Percentiles rank a stretch among this genome's conserved stretches.
These are phyloP conservation scores for Mrakia hoshinonis DNA, from an alignment of 768 basidiomycete species.

Conservation along the genomic window DNA sequence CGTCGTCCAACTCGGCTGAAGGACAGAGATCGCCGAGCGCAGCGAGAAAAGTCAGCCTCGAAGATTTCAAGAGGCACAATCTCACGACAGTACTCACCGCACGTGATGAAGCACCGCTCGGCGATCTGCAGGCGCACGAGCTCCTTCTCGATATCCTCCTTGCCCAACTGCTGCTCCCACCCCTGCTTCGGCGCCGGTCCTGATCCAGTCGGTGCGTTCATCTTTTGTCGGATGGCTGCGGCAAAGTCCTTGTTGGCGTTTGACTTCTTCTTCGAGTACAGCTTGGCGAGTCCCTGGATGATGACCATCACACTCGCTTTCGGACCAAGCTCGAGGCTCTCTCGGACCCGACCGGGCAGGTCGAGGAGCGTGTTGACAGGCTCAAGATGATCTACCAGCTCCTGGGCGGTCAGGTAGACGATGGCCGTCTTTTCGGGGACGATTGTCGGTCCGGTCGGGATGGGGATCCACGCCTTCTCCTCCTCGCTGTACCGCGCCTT, in stretches of 20 bases:
- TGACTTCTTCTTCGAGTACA: slow-evolving; percentile 34
- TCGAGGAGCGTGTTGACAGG: slow-evolving; percentile 6
- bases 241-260: slow-evolving; percentile 34
- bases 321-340: slow-evolving; percentile 27
- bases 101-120: slow-evolving; percentile 35
- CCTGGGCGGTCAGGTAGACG: slow-evolving; percentile 35
- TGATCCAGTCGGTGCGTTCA: slow-evolving; percentile 21
- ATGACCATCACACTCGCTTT: slow-evolving; percentile 35
- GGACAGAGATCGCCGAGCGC: slow-evolving; percentile 32
- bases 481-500: slow-evolving; percentile 33
- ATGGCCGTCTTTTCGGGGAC: slow-evolving; percentile 35
- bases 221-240: slow-evolving; percentile 34
- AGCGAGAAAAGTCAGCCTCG: background rate
- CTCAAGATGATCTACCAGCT: slow-evolving; percentile 33
- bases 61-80: no score
- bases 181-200: slow-evolving; percentile 3
- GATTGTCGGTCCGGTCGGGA: slow-evolving; percentile 33
- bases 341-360: slow-evolving; percentile 31
- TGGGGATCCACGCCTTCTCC: slow-evolving; percentile 33
- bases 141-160: slow-evolving; percentile 32
- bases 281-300: slow-evolving; percentile 37
- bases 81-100: slow-evolving; percentile 33
- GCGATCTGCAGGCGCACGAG: slow-evolving; percentile 38
- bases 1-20: slow-evolving; percentile 15
- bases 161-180: slow-evolving; percentile 32